Base-by-base conservation (phyloP, 139 green algal genomes). In the Closterium sp. region DNA sequence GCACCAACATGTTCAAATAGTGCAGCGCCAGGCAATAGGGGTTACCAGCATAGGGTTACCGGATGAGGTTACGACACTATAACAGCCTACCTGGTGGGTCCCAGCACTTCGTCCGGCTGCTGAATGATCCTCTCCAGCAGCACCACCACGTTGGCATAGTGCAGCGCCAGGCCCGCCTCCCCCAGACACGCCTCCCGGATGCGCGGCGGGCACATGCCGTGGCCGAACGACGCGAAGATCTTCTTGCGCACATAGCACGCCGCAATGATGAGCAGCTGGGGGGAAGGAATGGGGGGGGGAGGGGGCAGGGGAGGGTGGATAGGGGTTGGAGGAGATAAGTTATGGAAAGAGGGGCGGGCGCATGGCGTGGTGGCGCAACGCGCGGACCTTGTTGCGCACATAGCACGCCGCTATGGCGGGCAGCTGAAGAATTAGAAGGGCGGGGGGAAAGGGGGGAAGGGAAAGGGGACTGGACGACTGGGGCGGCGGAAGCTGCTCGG, bases 141-240 rank as follows among this genome's bases (percentile, higher is more conserved):
- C 87, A 90, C 64, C 10, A 90, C 33, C 23, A 90, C 86, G 35
- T 90, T 34, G 33, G 87, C 87, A 36, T 90, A 90, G 87, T 90
- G 87, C 87, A 90, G 87, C 5, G 32, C 33, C 12, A 90, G 87
- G 0, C 87, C 87, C 31, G 87, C 55, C 64, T 85, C 32, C 23
- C 87, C 87, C 55, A 90, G 31, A 31, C 32, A 90, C 31, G 31
- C 21, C 31, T n/a, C n/a, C 55, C 31, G 33, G 87, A 90, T 35
- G 21, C 32, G 23, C 30, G 32, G 30, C 30, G 87, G 33, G 12
- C 31, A 90, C 33, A 35, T 34, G 33, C 31, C 33, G 33, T 34
- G 31, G 12, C 87, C 87, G 35, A 90, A 90, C 30, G 64, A 21
- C 6, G 87, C 87, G 5, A 90, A 84, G 2, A 90, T 84, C 30